Evolutionary conservation across 371 early-diverging fungal genomes (phyloP), one percentile per base, ranked within the genome.

Genomic region (Mucor saturninus): DNA sequence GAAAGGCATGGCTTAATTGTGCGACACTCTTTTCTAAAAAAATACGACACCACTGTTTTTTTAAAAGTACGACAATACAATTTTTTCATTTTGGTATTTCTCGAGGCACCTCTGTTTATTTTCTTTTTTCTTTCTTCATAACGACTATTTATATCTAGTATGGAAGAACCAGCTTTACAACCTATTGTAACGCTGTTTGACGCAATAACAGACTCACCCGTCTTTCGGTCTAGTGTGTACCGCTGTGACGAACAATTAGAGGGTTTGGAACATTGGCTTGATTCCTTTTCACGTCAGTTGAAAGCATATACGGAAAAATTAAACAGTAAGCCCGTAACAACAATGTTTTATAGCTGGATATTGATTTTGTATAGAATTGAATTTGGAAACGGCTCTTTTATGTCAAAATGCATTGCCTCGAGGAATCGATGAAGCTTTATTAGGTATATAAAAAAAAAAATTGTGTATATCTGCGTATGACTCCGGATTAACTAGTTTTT

Each of bases 201-300:
- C 57, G 86, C 86, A 6, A 59, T 88, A 46, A 75, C 80, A 26
- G 91, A 91, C 70, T 86, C 91, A 3, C 91, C 91, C n/a, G 73
- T 81, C 39, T 87, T 83, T 56, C 80, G 91, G 0, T 82, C 88
- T 59, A 81, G 75, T 61, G 65, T 88, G 45, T 67, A 71, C n/a
- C 82, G 81, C 32, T 85, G 87, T 69, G 86, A 89, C 58, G 81
- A 83, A 14, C 90, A 91, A 58, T 73, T 91, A 46, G 89, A 87
- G 32, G 72, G 72, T 28, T 69, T 89, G 29, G 79, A 83, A 52
- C 75, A 75, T 61, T 90, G 91, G 91, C 72, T 86, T 2, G 78
- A 83, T 37, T 69, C 73, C 29, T 59, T 87, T 54, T 72, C 80
- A 57, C 59, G 69, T 31, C 72, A 74, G 11, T 59, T 76, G 21